Evolutionary conservation across 2,329 filamentous ascomycete genomes (phyloP).

Genomic region (Endocalyx cinctus): DNA sequence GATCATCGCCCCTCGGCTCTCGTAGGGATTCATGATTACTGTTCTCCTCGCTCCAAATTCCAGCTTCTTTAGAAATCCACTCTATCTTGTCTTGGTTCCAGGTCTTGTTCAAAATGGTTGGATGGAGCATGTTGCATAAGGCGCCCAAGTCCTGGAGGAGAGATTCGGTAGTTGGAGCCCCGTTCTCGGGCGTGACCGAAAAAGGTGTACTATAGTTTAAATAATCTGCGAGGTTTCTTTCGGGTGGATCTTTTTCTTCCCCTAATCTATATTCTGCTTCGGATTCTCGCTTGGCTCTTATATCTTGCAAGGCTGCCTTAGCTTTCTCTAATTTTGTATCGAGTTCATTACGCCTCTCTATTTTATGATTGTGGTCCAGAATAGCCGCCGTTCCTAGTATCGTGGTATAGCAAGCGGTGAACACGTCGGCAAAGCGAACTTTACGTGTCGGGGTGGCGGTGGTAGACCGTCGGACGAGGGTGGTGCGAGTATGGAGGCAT

Average conservation of each 20-base stretch:
- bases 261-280: conserved; percentile 3
- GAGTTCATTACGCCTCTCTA: conserved; percentile 53
- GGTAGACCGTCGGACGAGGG: conserved; percentile 46
- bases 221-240: background rate
- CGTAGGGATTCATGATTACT: conserved; percentile 10
- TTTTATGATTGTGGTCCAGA: conserved; percentile 56
- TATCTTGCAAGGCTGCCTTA: conserved; percentile 37
- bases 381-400: conserved; percentile 62
- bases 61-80: conserved; percentile 23
- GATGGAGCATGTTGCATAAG: conserved; percentile 14
- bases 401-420: conserved; percentile 65
- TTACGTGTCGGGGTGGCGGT: conserved; percentile 46
- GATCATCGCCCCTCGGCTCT: conserved; percentile 13
- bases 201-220: no score
- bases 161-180: background rate
- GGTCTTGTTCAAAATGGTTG: conserved; percentile 9
- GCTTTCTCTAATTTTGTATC: conserved; percentile 56
- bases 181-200: no score
- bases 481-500: conserved; percentile 48
- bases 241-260: background rate
- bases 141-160: conserved; percentile 18
- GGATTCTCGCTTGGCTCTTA: conserved; percentile 30
- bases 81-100: conserved; percentile 19
- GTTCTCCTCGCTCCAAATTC: conserved; percentile 19
- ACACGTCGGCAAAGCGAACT: conserved; percentile 46